Conservation (phyloP, 129 eudicot species). For the Tagetes patula region DNA sequence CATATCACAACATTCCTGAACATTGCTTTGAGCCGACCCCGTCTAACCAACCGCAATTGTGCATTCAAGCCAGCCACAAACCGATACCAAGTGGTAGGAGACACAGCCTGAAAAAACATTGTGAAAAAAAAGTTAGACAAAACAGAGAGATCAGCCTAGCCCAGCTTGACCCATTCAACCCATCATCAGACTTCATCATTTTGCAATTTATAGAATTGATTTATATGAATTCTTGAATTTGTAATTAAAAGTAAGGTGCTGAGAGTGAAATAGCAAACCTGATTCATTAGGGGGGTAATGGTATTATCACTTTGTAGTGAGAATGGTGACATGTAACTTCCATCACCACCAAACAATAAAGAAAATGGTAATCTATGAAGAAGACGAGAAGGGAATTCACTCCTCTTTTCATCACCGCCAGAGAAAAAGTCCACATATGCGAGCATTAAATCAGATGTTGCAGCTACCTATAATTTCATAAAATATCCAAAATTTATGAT, state of each 20-base stretch:
- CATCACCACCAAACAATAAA: slow-evolving; percentile 89
- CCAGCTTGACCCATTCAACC: background rate
- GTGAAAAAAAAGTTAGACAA: background rate
- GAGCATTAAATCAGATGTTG: slow-evolving; percentile 91
- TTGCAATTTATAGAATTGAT: too few relatives aligned
- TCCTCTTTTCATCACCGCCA: slow-evolving; percentile 94
- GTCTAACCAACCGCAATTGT: slow-evolving; percentile 80
- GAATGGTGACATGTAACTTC: slow-evolving; percentile 91
- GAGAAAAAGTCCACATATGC: slow-evolving; percentile 87
- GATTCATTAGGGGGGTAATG: slow-evolving; percentile 86
- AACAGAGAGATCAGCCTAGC: too few relatives aligned
- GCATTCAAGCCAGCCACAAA: slow-evolving; percentile 98
- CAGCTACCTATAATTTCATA: slow-evolving; percentile 62
- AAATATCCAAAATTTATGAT: slow-evolving; percentile 6
- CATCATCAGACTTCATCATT: too few relatives aligned
- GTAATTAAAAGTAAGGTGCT: background rate
- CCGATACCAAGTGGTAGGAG: slow-evolving; percentile 95
- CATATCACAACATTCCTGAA: slow-evolving; percentile 62
- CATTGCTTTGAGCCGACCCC: slow-evolving; percentile 73
- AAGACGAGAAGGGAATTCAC: slow-evolving; percentile 81
- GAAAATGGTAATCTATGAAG: slow-evolving; percentile 80
- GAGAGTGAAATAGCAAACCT: slow-evolving; percentile 45
- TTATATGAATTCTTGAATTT: background rate
- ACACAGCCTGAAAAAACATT: slow-evolving; percentile 56
- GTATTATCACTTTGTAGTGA: slow-evolving; percentile 82